phyloP scores from a whole-genome alignment of 2,329 filamentous ascomycete genomes.

The Alternaria arborescens region DNA sequence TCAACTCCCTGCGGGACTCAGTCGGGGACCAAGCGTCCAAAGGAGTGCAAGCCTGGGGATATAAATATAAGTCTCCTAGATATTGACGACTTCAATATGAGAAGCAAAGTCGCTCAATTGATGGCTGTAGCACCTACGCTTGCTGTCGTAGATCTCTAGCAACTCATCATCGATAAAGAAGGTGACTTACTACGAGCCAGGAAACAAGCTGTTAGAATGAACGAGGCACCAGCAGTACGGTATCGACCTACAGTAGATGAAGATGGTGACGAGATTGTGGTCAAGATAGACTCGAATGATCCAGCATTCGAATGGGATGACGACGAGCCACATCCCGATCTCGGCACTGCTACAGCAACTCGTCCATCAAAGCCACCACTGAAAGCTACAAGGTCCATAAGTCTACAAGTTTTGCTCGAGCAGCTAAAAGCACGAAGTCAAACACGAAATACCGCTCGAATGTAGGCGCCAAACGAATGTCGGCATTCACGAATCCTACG shows the following conservation, averaged over 20 bases:
- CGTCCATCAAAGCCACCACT: not conserved
- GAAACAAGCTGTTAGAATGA: slow-evolving; percentile 9
- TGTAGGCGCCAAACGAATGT: not conserved
- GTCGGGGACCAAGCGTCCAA: too few relatives aligned
- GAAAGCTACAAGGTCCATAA: not conserved
- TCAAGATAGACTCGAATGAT: slow-evolving; percentile 30
- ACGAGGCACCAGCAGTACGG: not conserved
- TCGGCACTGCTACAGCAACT: not conserved
- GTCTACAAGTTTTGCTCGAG: not conserved
- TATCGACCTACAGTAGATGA: not conserved
- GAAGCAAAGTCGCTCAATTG: slow-evolving; percentile 27
- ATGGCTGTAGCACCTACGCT: slow-evolving; percentile 29
- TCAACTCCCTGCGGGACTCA: not conserved
- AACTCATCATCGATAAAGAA: slow-evolving; percentile 24
- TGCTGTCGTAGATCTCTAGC: slow-evolving; percentile 24
- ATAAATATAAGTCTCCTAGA: slow-evolving; percentile 19
- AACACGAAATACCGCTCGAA: not conserved
- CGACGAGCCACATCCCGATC: slow-evolving; percentile 4
- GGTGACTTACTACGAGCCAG: slow-evolving; percentile 12
- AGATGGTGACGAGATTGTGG: slow-evolving; percentile 15
- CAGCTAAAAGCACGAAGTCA: not conserved
- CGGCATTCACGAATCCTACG: not conserved
- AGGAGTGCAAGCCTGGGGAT: not conserved
- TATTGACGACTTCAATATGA: slow-evolving; percentile 20
- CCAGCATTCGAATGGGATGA: slow-evolving; percentile 23